Percentiles rank a stretch among this genome's conserved stretches.
phyloP scores from a whole-genome alignment of 1,284 basidiomycete species.

The Tremellales sp. region DNA sequence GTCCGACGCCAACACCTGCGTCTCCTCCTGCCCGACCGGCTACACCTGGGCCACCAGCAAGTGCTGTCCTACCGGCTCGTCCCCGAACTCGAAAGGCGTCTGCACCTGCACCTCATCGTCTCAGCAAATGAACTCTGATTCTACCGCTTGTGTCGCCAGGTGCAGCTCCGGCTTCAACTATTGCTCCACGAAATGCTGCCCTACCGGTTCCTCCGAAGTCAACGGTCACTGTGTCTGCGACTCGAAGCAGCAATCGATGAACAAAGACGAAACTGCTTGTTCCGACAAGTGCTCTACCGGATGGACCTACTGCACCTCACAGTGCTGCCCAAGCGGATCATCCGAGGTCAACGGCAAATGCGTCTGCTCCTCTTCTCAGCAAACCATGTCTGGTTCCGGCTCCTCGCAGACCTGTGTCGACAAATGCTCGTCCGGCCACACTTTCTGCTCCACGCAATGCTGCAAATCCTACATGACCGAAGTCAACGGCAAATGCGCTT shows the following conservation, averaged over 20 bases:
- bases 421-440: conserved; percentile 6
- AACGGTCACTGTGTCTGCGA: conserved; percentile 39
- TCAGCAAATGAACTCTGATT: conserved; percentile 5
- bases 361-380: conserved; percentile 1
- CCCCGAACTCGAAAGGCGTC: conserved; percentile 2
- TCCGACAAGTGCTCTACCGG: background rate
- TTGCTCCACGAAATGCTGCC: conserved; percentile 2
- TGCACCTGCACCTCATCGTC: conserved; percentile 9
- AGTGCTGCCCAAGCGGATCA: conserved; percentile 1
- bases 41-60: background rate
- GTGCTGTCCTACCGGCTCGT: conserved; percentile 3
- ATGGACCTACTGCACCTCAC: background rate
- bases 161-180: background rate
- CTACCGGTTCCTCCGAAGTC: conserved; percentile 1
- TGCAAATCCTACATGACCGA: conserved; percentile 11
- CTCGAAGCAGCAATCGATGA: conserved; percentile 19
- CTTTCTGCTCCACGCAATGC: conserved; percentile 8
- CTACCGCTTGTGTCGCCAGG: conserved; percentile 5
- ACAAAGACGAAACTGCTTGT: background rate
- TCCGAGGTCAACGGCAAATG: background rate
- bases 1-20: conserved; percentile 11
- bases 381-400: conserved; percentile 11
- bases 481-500: conserved; percentile 15
- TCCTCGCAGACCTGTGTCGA: conserved; percentile 2
- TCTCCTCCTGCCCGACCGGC: conserved; percentile 7